These are phyloP conservation scores for Pichia sp. DNA, from an alignment of 1,139 yeast species.

Conservation along the genomic window DNA sequence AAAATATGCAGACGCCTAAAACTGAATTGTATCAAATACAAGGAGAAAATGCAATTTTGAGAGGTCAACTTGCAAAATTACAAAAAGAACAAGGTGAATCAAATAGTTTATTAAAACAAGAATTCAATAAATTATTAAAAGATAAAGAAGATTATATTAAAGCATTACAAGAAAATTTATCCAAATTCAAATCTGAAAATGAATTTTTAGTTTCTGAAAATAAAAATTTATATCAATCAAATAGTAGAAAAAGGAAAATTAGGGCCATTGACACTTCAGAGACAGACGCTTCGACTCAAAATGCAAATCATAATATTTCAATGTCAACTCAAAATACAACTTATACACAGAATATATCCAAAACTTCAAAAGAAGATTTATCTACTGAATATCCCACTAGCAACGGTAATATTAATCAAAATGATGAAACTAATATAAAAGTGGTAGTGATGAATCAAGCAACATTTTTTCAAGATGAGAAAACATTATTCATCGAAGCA, in stretches of 20 bases:
- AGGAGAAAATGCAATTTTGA: slow-evolving; percentile 73
- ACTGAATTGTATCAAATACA: slow-evolving; percentile 43
- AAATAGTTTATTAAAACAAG: slow-evolving; percentile 36
- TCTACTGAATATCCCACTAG: no score
- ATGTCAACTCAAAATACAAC: slow-evolving; percentile 9
- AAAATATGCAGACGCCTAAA: no score
- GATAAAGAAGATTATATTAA: slow-evolving; percentile 39
- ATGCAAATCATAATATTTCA: slow-evolving; percentile 1
- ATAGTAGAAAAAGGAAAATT: slow-evolving; percentile 20
- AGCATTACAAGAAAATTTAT: slow-evolving; percentile 40
- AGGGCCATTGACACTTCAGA: slow-evolving; percentile 11
- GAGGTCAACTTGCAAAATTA: slow-evolving; percentile 53
- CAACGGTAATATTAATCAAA: no score
- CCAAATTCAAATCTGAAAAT: slow-evolving; percentile 62
- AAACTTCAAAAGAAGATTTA: neutral
- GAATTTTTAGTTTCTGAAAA: slow-evolving; percentile 49
- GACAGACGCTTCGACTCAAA: slow-evolving; percentile 2
- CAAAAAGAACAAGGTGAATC: slow-evolving; percentile 42
- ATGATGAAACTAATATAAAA: slow-evolving; percentile 5
- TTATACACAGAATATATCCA: no score
- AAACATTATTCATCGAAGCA: slow-evolving; percentile 35
- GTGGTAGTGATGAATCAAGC: slow-evolving; percentile 27
- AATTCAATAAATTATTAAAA: slow-evolving; percentile 30
- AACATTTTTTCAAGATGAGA: slow-evolving; percentile 33
- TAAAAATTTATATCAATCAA: slow-evolving; percentile 24